Percentiles rank a stretch among this genome's conserved stretches.
Evolutionary conservation across 1,139 yeast genomes (phyloP).

Genomic region (Suhomyces yuchorum): DNA sequence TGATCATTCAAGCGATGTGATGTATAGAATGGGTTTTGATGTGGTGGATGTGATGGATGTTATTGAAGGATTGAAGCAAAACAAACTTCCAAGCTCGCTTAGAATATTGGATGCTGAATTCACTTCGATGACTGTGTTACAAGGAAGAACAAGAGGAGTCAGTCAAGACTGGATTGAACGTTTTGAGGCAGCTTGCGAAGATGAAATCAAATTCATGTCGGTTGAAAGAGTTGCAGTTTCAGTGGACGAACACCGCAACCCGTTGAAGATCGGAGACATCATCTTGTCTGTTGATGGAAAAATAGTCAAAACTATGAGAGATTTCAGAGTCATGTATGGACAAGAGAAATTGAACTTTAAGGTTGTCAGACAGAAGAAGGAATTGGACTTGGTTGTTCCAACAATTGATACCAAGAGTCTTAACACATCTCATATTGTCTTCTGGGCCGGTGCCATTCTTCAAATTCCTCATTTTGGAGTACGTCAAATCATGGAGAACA

Average conservation of each 20-base stretch:
- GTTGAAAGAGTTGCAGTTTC: slow-evolving; percentile 68
- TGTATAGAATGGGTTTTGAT: slow-evolving; percentile 82
- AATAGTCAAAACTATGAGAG: slow-evolving; percentile 66
- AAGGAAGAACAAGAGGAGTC: slow-evolving; percentile 84
- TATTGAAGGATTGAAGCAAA: slow-evolving; percentile 54
- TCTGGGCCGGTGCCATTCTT: slow-evolving; percentile 79
- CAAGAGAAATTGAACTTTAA: slow-evolving; percentile 54
- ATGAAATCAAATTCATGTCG: slow-evolving; percentile 70
- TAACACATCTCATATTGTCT: slow-evolving; percentile 66
- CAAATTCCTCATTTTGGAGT: slow-evolving; percentile 56
- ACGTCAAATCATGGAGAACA: slow-evolving; percentile 67
- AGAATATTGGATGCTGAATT: slow-evolving; percentile 81
- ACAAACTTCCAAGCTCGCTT: slow-evolving; percentile 54
- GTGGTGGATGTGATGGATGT: slow-evolving; percentile 63
- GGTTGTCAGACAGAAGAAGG: slow-evolving; percentile 57
- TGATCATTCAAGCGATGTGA: slow-evolving; percentile 53
- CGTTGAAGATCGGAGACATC: slow-evolving; percentile 66
- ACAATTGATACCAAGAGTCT: slow-evolving; percentile 59
- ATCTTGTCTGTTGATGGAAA: slow-evolving; percentile 68
- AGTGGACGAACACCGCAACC: slow-evolving; percentile 25
- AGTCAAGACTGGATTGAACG: slow-evolving; percentile 77
- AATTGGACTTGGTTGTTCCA: slow-evolving; percentile 60
- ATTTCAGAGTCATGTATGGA: slow-evolving; percentile 57
- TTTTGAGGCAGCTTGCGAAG: slow-evolving; percentile 60
- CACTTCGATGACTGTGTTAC: slow-evolving; percentile 64